These are phyloP conservation scores for Usnea hakonensis DNA, from an alignment of 495 filamentous ascomycete genomes.

Conservation along the genomic window DNA sequence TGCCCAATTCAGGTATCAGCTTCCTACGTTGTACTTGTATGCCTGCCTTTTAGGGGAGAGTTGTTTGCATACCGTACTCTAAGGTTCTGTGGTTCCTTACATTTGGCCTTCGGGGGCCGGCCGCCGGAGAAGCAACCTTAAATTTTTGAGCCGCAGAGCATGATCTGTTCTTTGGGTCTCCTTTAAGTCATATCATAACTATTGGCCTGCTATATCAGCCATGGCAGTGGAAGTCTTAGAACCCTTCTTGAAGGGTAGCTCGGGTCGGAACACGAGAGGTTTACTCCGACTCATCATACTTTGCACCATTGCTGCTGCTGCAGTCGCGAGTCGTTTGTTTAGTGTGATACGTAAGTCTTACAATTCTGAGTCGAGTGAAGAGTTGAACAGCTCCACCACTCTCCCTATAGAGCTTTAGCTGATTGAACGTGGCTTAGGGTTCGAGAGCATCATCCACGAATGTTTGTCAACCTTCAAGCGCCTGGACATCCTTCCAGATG, in stretches of 20 bases:
- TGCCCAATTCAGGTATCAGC: neutral
- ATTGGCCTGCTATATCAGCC: constrained; percentile 7
- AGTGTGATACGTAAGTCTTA: constrained; percentile 80
- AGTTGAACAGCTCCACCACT: constrained; percentile 5
- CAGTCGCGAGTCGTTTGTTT: constrained; percentile 91
- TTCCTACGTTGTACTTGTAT: too few relatives aligned
- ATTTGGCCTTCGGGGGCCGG: neutral
- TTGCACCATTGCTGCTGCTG: constrained; percentile 81
- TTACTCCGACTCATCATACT: constrained; percentile 89
- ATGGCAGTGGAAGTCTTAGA: constrained; percentile 48
- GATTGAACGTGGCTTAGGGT: constrained; percentile 47
- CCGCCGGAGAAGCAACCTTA: constrained; percentile 3
- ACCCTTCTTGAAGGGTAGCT: constrained; percentile 58
- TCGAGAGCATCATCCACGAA: constrained; percentile 99
- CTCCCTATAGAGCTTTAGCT: constrained; percentile 6
- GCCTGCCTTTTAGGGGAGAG: too few relatives aligned
- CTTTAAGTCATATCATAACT: constrained; percentile 1
- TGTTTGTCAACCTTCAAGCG: constrained; percentile 53
- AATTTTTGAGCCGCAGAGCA: constrained; percentile 14
- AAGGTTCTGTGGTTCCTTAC: neutral
- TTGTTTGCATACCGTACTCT: neutral
- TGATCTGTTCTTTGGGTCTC: constrained; percentile 15
- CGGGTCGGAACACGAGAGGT: constrained; percentile 69
- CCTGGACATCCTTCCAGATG: constrained; percentile 16
- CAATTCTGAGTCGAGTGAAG: constrained; percentile 2